These are phyloP conservation scores for Sugiyamaella chiloensis DNA, from an alignment of 805 yeast genomes.

Conservation along the genomic window DNA sequence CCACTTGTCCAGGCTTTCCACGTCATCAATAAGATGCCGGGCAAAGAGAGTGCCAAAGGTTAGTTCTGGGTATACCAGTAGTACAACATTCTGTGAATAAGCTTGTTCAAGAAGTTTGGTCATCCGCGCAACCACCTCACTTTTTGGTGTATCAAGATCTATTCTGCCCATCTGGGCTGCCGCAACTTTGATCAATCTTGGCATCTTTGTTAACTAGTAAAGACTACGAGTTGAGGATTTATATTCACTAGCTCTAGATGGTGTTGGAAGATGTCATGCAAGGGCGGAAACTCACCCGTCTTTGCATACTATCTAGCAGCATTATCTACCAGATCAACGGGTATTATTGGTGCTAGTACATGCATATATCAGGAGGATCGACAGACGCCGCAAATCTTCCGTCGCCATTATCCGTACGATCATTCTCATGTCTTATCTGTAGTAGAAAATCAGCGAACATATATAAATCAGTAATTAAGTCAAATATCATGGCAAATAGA, in stretches of 20 bases:
- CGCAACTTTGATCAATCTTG: conserved; percentile 30
- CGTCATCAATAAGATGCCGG: conserved; percentile 36
- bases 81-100: conserved; percentile 33
- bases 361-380: neutral
- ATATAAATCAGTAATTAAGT: neutral
- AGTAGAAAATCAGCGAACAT: neutral
- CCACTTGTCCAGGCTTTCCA: conserved; percentile 36
- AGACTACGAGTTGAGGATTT: neutral
- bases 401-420: neutral
- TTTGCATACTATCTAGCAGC: neutral
- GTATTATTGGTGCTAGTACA: neutral
- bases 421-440: neutral
- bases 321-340: neutral
- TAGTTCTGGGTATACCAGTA: conserved; percentile 39
- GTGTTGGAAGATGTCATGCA: neutral
- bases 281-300: neutral
- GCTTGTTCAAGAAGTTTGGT: conserved; percentile 32
- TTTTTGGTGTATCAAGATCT: conserved; percentile 21
- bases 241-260: neutral
- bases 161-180: conserved; percentile 38
- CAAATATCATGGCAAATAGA: too few species aligned
- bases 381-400: neutral
- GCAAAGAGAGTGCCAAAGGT: conserved; percentile 39
- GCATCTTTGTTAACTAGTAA: neutral
- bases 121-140: conserved; percentile 24